These are phyloP conservation scores for Rhytidiadelphus loreus DNA, from an alignment of 225 moss, liverwort and hornwort genomes.

Conservation along the genomic window DNA sequence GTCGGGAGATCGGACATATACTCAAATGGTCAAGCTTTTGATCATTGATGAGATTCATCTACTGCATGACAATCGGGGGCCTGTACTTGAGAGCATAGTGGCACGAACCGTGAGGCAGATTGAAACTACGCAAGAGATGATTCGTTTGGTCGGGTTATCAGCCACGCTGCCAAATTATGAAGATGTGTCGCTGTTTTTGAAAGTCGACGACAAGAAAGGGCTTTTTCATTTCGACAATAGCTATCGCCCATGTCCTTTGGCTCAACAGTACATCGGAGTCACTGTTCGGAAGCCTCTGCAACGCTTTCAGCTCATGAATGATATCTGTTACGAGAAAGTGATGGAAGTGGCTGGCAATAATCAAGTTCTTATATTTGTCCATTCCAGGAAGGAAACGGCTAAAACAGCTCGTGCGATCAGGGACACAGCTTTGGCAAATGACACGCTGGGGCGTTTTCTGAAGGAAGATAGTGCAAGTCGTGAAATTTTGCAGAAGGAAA, in stretches of 20 bases:
- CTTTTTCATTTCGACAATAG: constrained; percentile 88
- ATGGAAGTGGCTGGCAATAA: constrained; percentile 93
- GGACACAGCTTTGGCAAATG: constrained; percentile 75
- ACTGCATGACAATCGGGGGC: constrained; percentile 85
- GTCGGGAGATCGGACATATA: constrained; percentile 91
- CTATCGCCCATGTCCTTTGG: constrained; percentile 87
- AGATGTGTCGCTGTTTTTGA: constrained; percentile 75
- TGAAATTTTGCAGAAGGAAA: constrained; percentile 83
- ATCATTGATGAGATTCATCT: constrained; percentile 97
- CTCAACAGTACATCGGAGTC: constrained; percentile 90
- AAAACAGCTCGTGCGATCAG: constrained; percentile 88
- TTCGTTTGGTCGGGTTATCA: constrained; percentile 85
- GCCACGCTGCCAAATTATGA: constrained; percentile 88
- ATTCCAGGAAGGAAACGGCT: constrained; percentile 92
- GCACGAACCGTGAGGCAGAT: constrained; percentile 92
- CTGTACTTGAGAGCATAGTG: constrained; percentile 90
- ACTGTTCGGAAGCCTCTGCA: constrained; percentile 91
- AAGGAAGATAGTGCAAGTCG: constrained; percentile 97
- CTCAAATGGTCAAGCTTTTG: constrained; percentile 90
- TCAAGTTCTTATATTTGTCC: constrained; percentile 86
- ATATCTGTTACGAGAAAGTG: constrained; percentile 92
- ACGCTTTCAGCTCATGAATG: constrained; percentile 95
- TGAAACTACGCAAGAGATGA: constrained; percentile 89
- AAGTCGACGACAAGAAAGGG: constrained; percentile 81
- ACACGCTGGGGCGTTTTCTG: constrained; percentile 80